Evolutionary conservation across 2,329 filamentous ascomycete species (phyloP).

Genomic region (Hypoxylon sp.): DNA sequence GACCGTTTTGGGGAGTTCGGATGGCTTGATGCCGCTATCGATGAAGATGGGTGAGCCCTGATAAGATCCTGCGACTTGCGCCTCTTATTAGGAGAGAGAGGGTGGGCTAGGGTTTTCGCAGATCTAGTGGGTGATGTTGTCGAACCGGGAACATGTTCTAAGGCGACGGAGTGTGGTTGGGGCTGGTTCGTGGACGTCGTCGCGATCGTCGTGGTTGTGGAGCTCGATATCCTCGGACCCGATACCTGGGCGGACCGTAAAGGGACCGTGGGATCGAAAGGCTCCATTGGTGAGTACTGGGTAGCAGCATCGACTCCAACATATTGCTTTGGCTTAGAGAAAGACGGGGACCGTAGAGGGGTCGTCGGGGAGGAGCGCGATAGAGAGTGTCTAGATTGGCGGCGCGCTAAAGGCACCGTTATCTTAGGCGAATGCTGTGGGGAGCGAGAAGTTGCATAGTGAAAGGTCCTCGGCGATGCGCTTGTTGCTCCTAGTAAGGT

Average conservation of each 20-base stretch:
- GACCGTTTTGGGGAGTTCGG: constrained; percentile 67
- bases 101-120: constrained; percentile 37
- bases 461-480: constrained; percentile 66
- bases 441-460: constrained; percentile 64
- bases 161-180: constrained; percentile 39
- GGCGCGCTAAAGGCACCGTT: constrained; percentile 60
- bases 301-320: constrained; percentile 65
- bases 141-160: constrained; percentile 49
- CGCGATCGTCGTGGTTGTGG: constrained; percentile 37
- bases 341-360: constrained; percentile 52
- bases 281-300: constrained; percentile 66
- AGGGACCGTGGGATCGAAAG: constrained; percentile 59
- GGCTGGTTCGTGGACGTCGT: constrained; percentile 39
- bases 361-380: constrained; percentile 55
- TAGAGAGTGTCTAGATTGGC: constrained; percentile 56
- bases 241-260: constrained; percentile 53
- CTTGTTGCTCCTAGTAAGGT: constrained; percentile 66
- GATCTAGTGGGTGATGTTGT: constrained; percentile 45
- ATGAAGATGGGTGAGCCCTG: constrained; percentile 49
- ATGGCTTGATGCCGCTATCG: constrained; percentile 54
- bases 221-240: constrained; percentile 52
- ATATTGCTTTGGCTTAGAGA: constrained; percentile 58
- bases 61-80: constrained; percentile 61
- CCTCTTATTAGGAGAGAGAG: constrained; percentile 60
- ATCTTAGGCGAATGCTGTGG: constrained; percentile 60